These are phyloP conservation scores for Cyclocybe aegerita DNA, from an alignment of 768 basidiomycete genomes.

Conservation along the genomic window DNA sequence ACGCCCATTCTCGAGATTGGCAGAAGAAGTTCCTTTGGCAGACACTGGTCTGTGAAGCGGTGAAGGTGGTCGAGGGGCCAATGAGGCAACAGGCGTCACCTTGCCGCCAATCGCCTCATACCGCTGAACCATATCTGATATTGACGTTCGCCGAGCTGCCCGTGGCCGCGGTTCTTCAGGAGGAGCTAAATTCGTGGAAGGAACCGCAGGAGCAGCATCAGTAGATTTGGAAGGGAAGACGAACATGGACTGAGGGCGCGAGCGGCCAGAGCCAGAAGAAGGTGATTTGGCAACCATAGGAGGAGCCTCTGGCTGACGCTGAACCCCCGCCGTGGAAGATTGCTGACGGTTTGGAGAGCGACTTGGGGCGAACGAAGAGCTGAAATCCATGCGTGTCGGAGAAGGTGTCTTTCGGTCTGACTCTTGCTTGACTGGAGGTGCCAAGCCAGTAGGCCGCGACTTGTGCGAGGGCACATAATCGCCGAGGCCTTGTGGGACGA, in stretches of 20 bases:
- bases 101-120: constrained; percentile 67
- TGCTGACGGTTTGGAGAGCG: constrained; percentile 11
- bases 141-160: constrained; percentile 64
- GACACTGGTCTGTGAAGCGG: constrained; percentile 19
- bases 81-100: constrained; percentile 24
- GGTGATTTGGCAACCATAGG: constrained; percentile 12
- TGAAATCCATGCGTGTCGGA: constrained; percentile 9
- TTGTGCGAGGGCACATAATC: constrained; percentile 16
- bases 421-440: constrained; percentile 5
- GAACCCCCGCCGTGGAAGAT: constrained; percentile 8
- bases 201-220: constrained; percentile 34
- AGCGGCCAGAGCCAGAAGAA: constrained; percentile 38
- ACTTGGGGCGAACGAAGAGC: constrained; percentile 2
- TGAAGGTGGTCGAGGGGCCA: constrained; percentile 29
- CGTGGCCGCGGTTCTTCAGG: constrained; percentile 46
- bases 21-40: constrained; percentile 2
- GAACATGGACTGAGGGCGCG: constrained; percentile 83
- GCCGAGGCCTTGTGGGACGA: constrained; percentile 8
- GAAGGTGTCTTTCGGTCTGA: constrained; percentile 17
- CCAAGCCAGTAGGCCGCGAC: constrained; percentile 1
- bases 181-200: constrained; percentile 40
- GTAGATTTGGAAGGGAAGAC: constrained; percentile 58
- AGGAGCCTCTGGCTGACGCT: constrained; percentile 14
- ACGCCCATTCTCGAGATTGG: constrained; percentile 12
- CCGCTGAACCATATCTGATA: constrained; percentile 82